These are phyloP conservation scores for Oryza nivara DNA, from an alignment of 176 grass and related monocot genomes.

Conservation along the genomic window DNA sequence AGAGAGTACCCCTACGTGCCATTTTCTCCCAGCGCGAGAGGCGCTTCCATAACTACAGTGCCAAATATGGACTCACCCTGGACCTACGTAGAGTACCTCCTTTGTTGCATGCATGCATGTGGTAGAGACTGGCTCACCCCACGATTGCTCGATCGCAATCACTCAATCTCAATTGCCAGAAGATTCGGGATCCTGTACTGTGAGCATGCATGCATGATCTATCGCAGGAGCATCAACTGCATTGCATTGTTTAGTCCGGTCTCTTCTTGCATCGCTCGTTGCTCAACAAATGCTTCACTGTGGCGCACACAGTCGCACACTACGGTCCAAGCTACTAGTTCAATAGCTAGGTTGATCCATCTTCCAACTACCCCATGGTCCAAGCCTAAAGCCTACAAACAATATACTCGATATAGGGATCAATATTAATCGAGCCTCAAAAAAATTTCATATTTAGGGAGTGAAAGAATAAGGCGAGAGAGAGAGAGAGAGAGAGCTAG, in stretches of 20 bases:
- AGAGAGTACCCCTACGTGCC: neutral
- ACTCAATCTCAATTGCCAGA: neutral
- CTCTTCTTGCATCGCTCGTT: neutral
- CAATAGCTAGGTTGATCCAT: conserved; percentile 2
- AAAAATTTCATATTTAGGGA: neutral
- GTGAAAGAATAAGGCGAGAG: neutral
- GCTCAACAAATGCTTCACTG: conserved; percentile 12
- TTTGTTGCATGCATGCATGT: neutral
- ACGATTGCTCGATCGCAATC: neutral
- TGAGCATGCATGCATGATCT: conserved; percentile 26
- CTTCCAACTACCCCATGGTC: conserved; percentile 32
- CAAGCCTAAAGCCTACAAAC: conserved; percentile 28
- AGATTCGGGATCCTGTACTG: conserved; percentile 27
- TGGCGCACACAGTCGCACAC: neutral
- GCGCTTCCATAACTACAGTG: neutral
- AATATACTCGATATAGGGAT: neutral
- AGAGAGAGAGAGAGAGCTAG: no score
- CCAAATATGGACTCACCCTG: neutral
- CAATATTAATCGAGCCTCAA: conserved; percentile 25
- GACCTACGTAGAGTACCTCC: neutral
- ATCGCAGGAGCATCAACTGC: neutral
- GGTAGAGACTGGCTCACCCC: neutral
- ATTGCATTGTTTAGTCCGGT: neutral
- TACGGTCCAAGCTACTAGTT: conserved; percentile 5
- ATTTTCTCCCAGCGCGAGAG: neutral